phyloP scores from a whole-genome alignment of 1,139 yeast species.

The Geotrichum bryndzae region DNA sequence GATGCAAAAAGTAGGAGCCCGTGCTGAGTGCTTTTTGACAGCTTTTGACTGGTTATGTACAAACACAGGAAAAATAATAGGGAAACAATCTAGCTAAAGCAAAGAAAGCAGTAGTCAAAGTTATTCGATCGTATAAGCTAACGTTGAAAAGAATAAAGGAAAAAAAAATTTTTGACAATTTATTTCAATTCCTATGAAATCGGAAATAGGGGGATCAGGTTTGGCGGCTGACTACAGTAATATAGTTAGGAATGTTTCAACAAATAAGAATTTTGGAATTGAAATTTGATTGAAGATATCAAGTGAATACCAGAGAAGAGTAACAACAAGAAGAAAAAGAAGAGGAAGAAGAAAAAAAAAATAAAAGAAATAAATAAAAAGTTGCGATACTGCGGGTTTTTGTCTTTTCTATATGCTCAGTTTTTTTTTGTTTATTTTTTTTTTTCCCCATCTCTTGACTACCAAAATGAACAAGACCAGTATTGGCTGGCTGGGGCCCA shows the following conservation, averaged over 20 bases:
- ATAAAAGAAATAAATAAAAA: too few species aligned
- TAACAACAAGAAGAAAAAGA: too few species aligned
- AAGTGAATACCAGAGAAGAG: not conserved
- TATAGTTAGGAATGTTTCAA: not conserved
- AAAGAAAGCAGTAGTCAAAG: not conserved
- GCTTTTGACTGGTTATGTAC: not conserved
- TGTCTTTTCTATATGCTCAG: too few species aligned
- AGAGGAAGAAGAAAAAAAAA: too few species aligned
- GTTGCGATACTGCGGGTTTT: too few species aligned
- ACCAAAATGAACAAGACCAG: too few species aligned
- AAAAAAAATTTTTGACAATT: not conserved
- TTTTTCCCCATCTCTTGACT: too few species aligned
- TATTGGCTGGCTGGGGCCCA: too few species aligned
- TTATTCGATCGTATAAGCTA: not conserved
- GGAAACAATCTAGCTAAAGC: not conserved
- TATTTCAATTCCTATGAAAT: not conserved
- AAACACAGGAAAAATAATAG: not conserved
- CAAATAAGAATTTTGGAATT: not conserved
- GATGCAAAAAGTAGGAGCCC: not conserved
- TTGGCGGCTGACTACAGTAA: not conserved
- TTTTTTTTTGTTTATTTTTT: too few species aligned
- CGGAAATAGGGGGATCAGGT: not conserved
- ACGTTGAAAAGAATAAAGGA: not conserved
- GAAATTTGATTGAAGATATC: not conserved
- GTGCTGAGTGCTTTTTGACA: not conserved